Percentiles rank a stretch among this genome's conserved stretches.
Conservation (phyloP, 2,329 filamentous ascomycete species). For the Sporothrix variecibatus region DNA sequence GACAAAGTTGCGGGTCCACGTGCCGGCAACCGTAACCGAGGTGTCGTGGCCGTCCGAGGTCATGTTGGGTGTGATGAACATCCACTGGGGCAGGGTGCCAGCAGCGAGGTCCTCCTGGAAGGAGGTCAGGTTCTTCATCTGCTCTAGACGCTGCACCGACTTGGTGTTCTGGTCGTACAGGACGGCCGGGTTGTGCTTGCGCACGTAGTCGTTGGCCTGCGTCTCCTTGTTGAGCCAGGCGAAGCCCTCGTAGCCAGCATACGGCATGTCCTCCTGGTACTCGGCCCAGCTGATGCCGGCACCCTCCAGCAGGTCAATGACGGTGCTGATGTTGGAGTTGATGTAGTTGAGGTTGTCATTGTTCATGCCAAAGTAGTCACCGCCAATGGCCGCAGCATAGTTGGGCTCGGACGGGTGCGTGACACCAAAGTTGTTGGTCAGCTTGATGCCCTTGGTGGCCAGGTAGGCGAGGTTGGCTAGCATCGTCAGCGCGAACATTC, state of each 20-base stretch:
- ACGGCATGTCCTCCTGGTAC: slow-evolving; percentile 79
- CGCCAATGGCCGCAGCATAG: slow-evolving; percentile 68
- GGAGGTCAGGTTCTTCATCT: slow-evolving; percentile 72
- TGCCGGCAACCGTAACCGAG: slow-evolving; percentile 66
- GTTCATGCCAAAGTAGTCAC: slow-evolving; percentile 73
- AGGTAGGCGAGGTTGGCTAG: slow-evolving; percentile 57
- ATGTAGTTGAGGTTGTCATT: slow-evolving; percentile 65
- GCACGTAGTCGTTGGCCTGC: slow-evolving; percentile 73
- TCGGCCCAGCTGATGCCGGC: slow-evolving; percentile 67
- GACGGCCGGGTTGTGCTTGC: slow-evolving; percentile 74
- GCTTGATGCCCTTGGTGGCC: slow-evolving; percentile 61
- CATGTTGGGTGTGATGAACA: slow-evolving; percentile 74
- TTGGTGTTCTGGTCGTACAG: slow-evolving; percentile 66
- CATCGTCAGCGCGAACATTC: background rate
- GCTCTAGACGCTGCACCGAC: slow-evolving; percentile 59
- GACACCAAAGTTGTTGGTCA: slow-evolving; percentile 61
- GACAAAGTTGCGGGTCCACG: slow-evolving; percentile 69
- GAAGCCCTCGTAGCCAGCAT: slow-evolving; percentile 68
- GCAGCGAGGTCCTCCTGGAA: slow-evolving; percentile 68
- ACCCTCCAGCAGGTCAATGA: slow-evolving; percentile 69
- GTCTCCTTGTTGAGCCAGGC: slow-evolving; percentile 65
- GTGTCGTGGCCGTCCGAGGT: slow-evolving; percentile 76
- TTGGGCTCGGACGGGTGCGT: slow-evolving; percentile 78
- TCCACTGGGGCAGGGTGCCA: slow-evolving; percentile 68
- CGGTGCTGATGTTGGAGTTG: slow-evolving; percentile 62